Conservation (phyloP, 495 filamentous ascomycete species). For the Podospora appendiculata region DNA sequence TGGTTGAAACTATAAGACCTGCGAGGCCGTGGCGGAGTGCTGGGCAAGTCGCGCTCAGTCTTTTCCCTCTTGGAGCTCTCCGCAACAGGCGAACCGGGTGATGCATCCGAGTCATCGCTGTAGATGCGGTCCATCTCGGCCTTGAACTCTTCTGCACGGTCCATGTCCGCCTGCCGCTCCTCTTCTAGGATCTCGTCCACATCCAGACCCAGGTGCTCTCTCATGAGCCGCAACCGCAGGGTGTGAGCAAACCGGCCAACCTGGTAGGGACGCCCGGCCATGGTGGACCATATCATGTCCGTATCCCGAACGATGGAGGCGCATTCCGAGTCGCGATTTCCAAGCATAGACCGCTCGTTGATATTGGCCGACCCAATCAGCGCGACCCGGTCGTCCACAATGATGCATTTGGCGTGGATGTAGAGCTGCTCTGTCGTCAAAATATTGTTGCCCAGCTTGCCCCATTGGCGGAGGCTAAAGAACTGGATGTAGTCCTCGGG, state of each 20-base stretch:
- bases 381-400: slow-evolving; percentile 88
- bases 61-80: slow-evolving; percentile 18
- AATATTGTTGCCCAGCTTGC: slow-evolving; percentile 74
- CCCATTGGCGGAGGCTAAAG: slow-evolving; percentile 88
- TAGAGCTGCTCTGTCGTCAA: slow-evolving; percentile 96
- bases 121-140: slow-evolving; percentile 49
- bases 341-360: slow-evolving; percentile 95
- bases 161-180: slow-evolving; percentile 52
- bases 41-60: slow-evolving; percentile 5
- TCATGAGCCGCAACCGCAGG: slow-evolving; percentile 87
- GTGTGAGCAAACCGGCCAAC: slow-evolving; percentile 92
- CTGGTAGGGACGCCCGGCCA: slow-evolving; percentile 80
- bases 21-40: slow-evolving; percentile 6
- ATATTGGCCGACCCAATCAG: slow-evolving; percentile 99
- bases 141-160: slow-evolving; percentile 40
- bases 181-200: slow-evolving; percentile 86
- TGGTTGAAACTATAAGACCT: slow-evolving; percentile 71
- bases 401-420: slow-evolving; percentile 95
- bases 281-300: slow-evolving; percentile 85
- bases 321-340: slow-evolving; percentile 83
- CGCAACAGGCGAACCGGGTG: slow-evolving; percentile 11
- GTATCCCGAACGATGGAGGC: slow-evolving; percentile 89
- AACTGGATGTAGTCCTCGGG: slow-evolving; percentile 97
- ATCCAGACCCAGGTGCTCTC: slow-evolving; percentile 92
- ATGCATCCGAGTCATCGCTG: slow-evolving; percentile 24